Conservation (phyloP, 768 basidiomycete species). For the Antrodiella citrinella region DNA sequence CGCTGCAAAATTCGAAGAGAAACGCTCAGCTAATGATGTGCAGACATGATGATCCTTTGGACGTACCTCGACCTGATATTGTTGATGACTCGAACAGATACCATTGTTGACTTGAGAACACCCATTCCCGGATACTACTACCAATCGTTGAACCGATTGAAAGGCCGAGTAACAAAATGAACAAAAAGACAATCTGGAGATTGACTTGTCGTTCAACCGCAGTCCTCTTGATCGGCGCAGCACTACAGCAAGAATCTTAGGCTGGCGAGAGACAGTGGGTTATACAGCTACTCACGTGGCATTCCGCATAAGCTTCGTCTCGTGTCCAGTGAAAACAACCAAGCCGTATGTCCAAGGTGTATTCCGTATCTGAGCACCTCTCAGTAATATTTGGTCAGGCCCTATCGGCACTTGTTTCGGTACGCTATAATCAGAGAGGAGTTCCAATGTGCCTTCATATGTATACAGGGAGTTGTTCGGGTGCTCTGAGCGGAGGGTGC, state of each 20-base stretch:
- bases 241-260: conserved; percentile 40
- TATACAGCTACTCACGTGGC: conserved; percentile 97
- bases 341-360: conserved; percentile 96
- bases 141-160: conserved; percentile 91
- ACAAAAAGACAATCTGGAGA: conserved; percentile 90
- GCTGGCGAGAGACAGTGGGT: too few species aligned
- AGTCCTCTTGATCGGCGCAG: conserved; percentile 94
- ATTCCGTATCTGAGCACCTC: conserved; percentile 93
- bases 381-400: conserved; percentile 88
- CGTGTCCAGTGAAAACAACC: conserved; percentile 92
- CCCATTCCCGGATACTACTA: conserved; percentile 87
- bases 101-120: conserved; percentile 84
- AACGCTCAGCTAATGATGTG: too few species aligned
- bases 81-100: conserved; percentile 66
- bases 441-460: conserved; percentile 76
- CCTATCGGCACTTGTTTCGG: conserved; percentile 84
- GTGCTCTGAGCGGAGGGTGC: conserved; percentile 87
- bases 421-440: conserved; percentile 45
- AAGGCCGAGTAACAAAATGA: conserved; percentile 77
- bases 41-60: neutral
- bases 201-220: conserved; percentile 96
- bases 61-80: conserved; percentile 52
- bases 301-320: conserved; percentile 97
- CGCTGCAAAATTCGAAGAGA: conserved; percentile 47
- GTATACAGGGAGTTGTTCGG: conserved; percentile 98